Evolutionary conservation across 129 eudicot genomes (phyloP).

Genomic region (Tagetes patula): DNA sequence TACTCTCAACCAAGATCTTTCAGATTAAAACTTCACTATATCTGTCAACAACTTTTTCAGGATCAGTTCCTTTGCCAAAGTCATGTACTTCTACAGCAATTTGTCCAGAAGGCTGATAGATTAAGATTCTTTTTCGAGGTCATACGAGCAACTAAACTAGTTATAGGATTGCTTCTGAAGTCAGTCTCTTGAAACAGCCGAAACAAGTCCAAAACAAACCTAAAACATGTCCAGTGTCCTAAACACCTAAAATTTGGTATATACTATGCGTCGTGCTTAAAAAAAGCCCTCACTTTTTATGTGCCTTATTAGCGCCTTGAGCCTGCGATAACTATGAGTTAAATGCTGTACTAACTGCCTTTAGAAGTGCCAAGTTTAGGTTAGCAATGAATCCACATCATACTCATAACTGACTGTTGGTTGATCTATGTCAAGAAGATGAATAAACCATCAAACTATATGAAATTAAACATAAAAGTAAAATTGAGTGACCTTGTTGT

Average conservation of each 20-base stretch:
- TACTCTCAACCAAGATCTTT: not conserved
- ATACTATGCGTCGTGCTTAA: too few relatives aligned
- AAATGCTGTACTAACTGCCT: not conserved
- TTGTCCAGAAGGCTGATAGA: not conserved
- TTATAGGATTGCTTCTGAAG: not conserved
- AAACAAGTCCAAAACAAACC: too few relatives aligned
- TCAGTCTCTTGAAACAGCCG: not conserved
- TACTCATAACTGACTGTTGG: not conserved
- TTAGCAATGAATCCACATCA: not conserved
- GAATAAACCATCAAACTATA: constrained; percentile 12
- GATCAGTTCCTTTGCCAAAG: not conserved
- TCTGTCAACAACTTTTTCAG: not conserved
- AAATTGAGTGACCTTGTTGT: constrained; percentile 22
- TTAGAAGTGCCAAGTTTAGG: not conserved
- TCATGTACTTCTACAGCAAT: constrained; percentile 1
- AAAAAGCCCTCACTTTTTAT: too few relatives aligned
- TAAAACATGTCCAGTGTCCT: too few relatives aligned
- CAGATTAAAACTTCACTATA: not conserved
- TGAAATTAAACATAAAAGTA: not conserved
- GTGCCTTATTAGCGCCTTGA: too few relatives aligned
- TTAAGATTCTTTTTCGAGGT: not conserved
- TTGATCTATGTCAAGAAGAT: constrained; percentile 4
- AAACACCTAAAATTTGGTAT: too few relatives aligned
- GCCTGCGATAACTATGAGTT: too few relatives aligned
- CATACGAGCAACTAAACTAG: not conserved